A percentile compares a stretch with the other conserved stretches of the same genome.
Evolutionary conservation across 257 asterid species (phyloP).

Genomic region (Gentiana straminea): DNA sequence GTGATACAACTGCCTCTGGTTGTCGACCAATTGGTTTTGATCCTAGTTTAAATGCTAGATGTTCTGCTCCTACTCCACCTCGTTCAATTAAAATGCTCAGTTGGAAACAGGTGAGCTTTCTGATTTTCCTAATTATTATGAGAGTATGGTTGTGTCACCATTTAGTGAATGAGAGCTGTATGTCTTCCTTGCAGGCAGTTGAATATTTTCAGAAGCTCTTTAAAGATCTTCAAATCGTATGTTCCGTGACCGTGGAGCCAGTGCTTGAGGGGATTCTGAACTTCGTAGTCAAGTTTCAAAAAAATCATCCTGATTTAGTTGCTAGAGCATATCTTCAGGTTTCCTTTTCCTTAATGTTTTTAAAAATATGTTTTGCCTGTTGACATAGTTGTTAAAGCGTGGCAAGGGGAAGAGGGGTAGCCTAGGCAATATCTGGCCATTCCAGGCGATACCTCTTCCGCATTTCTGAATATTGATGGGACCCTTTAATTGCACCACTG

Average conservation of each 20-base stretch:
- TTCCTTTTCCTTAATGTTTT: conserved; percentile 5
- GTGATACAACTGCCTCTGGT: conserved; percentile 86
- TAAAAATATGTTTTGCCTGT: no score
- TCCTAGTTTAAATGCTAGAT: conserved; percentile 84
- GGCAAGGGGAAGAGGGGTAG: no score
- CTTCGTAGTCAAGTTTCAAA: conserved; percentile 77
- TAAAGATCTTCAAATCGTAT: conserved; percentile 67
- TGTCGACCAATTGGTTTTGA: conserved; percentile 89
- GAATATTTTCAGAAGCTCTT: conserved; percentile 94
- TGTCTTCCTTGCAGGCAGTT: conserved; percentile 57
- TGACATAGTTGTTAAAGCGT: no score
- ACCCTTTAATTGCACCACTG: no score
- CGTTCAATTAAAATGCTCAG: conserved; percentile 72
- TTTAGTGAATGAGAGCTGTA: background rate
- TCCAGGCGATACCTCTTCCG: no score
- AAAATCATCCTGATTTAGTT: conserved; percentile 77
- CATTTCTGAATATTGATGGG: no score
- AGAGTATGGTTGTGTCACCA: background rate
- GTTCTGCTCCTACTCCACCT: conserved; percentile 97
- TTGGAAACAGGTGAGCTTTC: conserved; percentile 70
- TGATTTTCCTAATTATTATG: conserved; percentile 4
- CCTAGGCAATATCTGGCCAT: no score
- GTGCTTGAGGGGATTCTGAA: conserved; percentile 59
- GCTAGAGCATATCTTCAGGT: conserved; percentile 95
- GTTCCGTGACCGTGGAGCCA: conserved; percentile 70